A percentile compares a stretch with the other conserved stretches of the same genome.
phyloP scores from a whole-genome alignment of 257 asterid species.

The Fraxinus americana region DNA sequence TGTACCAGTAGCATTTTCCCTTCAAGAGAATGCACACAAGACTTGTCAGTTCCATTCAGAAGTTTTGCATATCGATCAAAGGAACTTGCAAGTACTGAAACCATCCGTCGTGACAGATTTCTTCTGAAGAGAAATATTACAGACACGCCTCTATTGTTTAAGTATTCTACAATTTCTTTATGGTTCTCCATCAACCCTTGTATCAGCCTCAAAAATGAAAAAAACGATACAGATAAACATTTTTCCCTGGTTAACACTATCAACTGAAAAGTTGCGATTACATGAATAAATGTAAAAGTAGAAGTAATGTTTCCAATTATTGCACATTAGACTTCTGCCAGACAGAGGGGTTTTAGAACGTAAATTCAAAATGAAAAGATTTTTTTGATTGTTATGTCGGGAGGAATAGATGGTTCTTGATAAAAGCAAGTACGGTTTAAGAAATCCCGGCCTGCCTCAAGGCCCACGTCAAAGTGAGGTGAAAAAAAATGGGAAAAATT shows the following conservation, averaged over 20 bases:
- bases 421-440: no score
- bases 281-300: background rate
- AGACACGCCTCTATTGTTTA: constrained; percentile 55
- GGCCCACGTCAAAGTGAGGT: no score
- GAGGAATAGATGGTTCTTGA: no score
- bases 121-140: constrained; percentile 67
- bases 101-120: constrained; percentile 66
- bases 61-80: constrained; percentile 65
- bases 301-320: background rate
- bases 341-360: no score
- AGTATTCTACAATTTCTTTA: constrained; percentile 57
- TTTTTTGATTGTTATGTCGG: no score
- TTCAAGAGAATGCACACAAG: constrained; percentile 70
- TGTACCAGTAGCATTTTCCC: constrained; percentile 29
- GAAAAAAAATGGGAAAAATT: no score
- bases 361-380: no score
- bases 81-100: constrained; percentile 72
- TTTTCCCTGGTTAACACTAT: background rate
- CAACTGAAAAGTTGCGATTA: background rate
- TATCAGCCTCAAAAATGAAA: constrained; percentile 3
- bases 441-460: no score
- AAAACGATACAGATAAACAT: background rate
- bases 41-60: constrained; percentile 74
- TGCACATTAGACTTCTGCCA: no score
- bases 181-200: constrained; percentile 69